These are phyloP conservation scores for Mycena belliarum DNA, from an alignment of 768 basidiomycete genomes.

Conservation along the genomic window DNA sequence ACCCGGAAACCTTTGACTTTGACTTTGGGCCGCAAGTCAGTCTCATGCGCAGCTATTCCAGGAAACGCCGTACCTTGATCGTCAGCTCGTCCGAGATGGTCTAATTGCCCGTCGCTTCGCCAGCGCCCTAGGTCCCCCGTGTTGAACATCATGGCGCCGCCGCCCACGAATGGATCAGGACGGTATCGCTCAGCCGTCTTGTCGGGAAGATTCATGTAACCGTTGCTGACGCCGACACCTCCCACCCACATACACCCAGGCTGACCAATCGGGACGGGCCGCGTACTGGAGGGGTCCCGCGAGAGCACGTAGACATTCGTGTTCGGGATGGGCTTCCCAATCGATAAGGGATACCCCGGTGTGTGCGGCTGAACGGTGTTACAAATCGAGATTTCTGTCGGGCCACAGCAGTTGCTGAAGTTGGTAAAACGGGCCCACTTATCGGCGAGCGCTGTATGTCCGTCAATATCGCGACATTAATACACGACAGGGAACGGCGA, in stretches of 20 bases:
- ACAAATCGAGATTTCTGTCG: conserved; percentile 50
- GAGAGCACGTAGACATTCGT: conserved; percentile 44
- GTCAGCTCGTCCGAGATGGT: conserved; percentile 37
- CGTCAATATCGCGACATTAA: conserved; percentile 29
- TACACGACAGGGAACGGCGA: conserved; percentile 3
- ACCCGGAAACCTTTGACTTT: conserved; percentile 55
- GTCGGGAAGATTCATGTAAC: conserved; percentile 32
- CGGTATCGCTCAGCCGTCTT: conserved; percentile 40
- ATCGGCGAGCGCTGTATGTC: conserved; percentile 21
- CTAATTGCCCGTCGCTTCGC: conserved; percentile 32
- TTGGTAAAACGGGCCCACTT: conserved; percentile 23
- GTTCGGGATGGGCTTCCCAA: conserved; percentile 46
- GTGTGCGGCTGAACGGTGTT: conserved; percentile 45
- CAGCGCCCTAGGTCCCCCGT: conserved; percentile 43
- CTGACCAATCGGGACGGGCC: conserved; percentile 39
- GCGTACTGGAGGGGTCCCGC: conserved; percentile 31
- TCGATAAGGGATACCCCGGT: conserved; percentile 35
- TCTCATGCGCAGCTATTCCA: background rate
- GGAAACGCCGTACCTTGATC: conserved; percentile 32
- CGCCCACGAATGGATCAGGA: conserved; percentile 43
- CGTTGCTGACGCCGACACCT: conserved; percentile 33
- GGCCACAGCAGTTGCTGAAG: conserved; percentile 47
- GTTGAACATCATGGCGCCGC: conserved; percentile 46
- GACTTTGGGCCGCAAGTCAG: conserved; percentile 23
- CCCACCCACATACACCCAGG: conserved; percentile 51